These are phyloP conservation scores for Houttuynia cordata DNA, from an alignment of 164 flowering plant species.

Conservation along the genomic window DNA sequence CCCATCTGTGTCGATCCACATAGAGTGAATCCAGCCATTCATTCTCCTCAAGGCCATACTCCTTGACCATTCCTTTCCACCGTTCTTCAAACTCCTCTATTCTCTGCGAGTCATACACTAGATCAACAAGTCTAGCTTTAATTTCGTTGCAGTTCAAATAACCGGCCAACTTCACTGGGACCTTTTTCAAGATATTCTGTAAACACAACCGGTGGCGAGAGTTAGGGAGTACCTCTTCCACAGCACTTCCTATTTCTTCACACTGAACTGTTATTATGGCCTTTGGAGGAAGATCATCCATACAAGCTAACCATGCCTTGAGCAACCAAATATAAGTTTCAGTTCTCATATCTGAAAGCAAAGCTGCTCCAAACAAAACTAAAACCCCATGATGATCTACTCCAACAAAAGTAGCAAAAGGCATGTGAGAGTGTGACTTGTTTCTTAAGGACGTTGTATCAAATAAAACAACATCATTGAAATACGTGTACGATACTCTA, in stretches of 20 bases:
- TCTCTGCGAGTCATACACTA: slow-evolving; percentile 2
- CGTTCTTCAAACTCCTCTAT: slow-evolving; percentile 6
- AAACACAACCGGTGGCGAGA: slow-evolving; percentile 4
- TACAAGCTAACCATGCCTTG: slow-evolving; percentile 8
- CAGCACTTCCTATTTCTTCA: slow-evolving; percentile 1
- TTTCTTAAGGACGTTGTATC: slow-evolving; percentile 7
- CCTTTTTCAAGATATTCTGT: slow-evolving; percentile 2
- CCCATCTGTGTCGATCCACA: slow-evolving; percentile 3
- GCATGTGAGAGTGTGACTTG: not conserved
- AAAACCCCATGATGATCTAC: slow-evolving; percentile 4
- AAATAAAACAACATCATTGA: slow-evolving; percentile 5
- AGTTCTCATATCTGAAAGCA: slow-evolving; percentile 2
- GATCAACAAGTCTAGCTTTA: slow-evolving; percentile 3
- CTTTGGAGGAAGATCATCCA: slow-evolving; percentile 5
- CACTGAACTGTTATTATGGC: slow-evolving; percentile 10
- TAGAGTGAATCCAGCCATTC: slow-evolving; percentile 4
- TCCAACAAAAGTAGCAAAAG: slow-evolving; percentile 7
- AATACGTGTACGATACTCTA: slow-evolving; percentile 1
- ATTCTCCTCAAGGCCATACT: slow-evolving; percentile 5
- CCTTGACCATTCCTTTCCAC: slow-evolving; percentile 5
- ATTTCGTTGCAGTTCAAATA: not conserved
- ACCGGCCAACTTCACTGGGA: not conserved
- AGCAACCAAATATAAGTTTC: slow-evolving; percentile 8
- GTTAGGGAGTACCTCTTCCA: slow-evolving; percentile 5
- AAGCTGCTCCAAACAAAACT: slow-evolving; percentile 4